Conservation (phyloP, 106 monocot genomes). For the Ottelia alismoides region DNA sequence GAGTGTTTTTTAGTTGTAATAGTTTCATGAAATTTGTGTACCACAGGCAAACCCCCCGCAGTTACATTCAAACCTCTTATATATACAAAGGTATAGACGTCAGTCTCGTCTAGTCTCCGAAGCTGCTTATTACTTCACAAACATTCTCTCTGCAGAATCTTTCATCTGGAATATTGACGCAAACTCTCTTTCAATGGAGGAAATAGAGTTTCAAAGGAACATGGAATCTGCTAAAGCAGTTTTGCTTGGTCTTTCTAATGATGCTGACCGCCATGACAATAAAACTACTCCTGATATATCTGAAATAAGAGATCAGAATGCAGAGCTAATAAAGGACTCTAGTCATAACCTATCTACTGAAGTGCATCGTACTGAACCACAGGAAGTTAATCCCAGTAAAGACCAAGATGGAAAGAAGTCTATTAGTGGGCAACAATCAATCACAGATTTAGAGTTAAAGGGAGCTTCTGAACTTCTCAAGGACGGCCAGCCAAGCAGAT, state of each 20-base stretch:
- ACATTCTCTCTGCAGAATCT: slow-evolving; percentile 85
- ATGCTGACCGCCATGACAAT: slow-evolving; percentile 9
- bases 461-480: slow-evolving; percentile 59
- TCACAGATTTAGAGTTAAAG: slow-evolving; percentile 47
- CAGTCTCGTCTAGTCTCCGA: slow-evolving; percentile 78
- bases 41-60: slow-evolving; percentile 98
- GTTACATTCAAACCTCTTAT: slow-evolving; percentile 79
- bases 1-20: too few relatives aligned
- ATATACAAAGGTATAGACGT: slow-evolving; percentile 78
- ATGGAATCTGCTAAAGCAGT: slow-evolving; percentile 66
- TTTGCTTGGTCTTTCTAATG: slow-evolving; percentile 34
- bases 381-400: slow-evolving; percentile 12
- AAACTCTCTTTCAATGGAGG: slow-evolving; percentile 74
- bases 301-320: slow-evolving; percentile 8
- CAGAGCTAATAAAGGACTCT: slow-evolving; percentile 12
- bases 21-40: too few relatives aligned
- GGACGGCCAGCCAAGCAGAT: slow-evolving; percentile 33
- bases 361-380: not conserved
- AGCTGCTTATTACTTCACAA: slow-evolving; percentile 91
- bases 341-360: not conserved
- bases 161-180: slow-evolving; percentile 85
- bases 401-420: slow-evolving; percentile 17
- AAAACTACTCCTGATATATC: slow-evolving; percentile 14
- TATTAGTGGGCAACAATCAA: slow-evolving; percentile 7
- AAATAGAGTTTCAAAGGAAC: slow-evolving; percentile 62